phyloP scores from a whole-genome alignment of 2,329 filamentous ascomycete species.

The Emmonsiellopsis sp. region DNA sequence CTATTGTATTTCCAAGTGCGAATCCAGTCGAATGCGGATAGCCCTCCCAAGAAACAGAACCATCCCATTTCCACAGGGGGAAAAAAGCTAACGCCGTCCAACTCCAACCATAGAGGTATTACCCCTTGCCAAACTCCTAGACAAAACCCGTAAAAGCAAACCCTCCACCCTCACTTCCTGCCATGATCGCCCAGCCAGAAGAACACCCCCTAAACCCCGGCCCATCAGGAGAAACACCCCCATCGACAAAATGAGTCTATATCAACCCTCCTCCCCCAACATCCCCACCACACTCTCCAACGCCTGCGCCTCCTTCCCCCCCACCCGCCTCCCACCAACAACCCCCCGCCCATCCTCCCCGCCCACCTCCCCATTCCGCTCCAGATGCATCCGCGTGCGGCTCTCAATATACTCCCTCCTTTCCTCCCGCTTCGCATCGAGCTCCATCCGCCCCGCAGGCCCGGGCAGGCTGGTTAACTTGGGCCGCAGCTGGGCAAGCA shows the following conservation, averaged over 20 bases:
- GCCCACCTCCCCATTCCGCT: constrained; percentile 39
- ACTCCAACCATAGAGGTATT: too few species aligned
- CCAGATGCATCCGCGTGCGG: constrained; percentile 66
- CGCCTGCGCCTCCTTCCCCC: constrained; percentile 30
- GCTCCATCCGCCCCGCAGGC: constrained; percentile 26
- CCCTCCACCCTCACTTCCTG: not conserved
- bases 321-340: constrained; percentile 30
- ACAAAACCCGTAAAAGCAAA: not conserved
- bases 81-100: too few species aligned
- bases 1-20: too few species aligned
- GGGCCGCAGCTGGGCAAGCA: constrained; percentile 59
- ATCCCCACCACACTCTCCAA: constrained; percentile 31
- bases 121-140: too few species aligned
- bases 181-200: too few species aligned
- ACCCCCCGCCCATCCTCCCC: constrained; percentile 24
- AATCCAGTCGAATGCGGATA: too few species aligned
- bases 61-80: too few species aligned
- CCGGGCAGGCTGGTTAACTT: constrained; percentile 43
- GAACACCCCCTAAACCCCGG: too few species aligned
- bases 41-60: too few species aligned
- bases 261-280: constrained; percentile 10
- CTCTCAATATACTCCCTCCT: constrained; percentile 75
- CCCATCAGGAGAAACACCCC: too few species aligned
- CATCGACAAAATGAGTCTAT: too few species aligned
- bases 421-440: constrained; percentile 55